A percentile compares a stretch with the other conserved stretches of the same genome.
These are phyloP conservation scores for Zalerion maritima DNA, from an alignment of 495 filamentous ascomycete genomes.

Conservation along the genomic window DNA sequence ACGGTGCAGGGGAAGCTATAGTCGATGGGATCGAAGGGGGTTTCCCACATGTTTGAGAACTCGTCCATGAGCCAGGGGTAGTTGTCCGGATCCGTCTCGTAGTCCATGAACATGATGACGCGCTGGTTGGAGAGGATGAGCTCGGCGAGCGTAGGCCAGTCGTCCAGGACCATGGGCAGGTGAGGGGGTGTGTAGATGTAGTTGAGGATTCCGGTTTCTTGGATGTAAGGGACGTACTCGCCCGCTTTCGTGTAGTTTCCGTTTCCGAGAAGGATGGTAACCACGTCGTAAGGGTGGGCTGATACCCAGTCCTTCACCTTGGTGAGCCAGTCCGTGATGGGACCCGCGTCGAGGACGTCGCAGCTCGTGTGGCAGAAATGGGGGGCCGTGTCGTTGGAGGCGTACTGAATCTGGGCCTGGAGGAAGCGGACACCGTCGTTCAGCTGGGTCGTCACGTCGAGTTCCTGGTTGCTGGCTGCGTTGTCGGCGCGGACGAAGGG, in stretches of 20 bases:
- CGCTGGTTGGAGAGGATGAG: constrained; percentile 52
- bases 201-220: constrained; percentile 49
- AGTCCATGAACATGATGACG: constrained; percentile 51
- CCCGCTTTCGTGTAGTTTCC: constrained; percentile 43
- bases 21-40: constrained; percentile 52
- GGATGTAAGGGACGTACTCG: constrained; percentile 34
- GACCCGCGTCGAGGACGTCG: constrained; percentile 62
- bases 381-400: constrained; percentile 24
- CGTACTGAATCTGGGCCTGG: constrained; percentile 58
- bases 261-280: constrained; percentile 85
- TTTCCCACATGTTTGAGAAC: constrained; percentile 66
- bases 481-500: constrained; percentile 61
- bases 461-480: constrained; percentile 62
- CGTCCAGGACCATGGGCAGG: constrained; percentile 49
- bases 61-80: constrained; percentile 66
- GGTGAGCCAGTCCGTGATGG: constrained; percentile 58
- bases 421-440: constrained; percentile 85
- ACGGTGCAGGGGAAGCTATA: constrained; percentile 52
- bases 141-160: constrained; percentile 74
- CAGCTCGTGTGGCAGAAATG: constrained; percentile 70
- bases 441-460: constrained; percentile 57
- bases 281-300: constrained; percentile 69
- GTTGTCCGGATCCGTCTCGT: constrained; percentile 63
- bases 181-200: constrained; percentile 59
- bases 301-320: constrained; percentile 59